phyloP scores from a whole-genome alignment of 768 basidiomycete genomes.

The Amanita phalloides region DNA sequence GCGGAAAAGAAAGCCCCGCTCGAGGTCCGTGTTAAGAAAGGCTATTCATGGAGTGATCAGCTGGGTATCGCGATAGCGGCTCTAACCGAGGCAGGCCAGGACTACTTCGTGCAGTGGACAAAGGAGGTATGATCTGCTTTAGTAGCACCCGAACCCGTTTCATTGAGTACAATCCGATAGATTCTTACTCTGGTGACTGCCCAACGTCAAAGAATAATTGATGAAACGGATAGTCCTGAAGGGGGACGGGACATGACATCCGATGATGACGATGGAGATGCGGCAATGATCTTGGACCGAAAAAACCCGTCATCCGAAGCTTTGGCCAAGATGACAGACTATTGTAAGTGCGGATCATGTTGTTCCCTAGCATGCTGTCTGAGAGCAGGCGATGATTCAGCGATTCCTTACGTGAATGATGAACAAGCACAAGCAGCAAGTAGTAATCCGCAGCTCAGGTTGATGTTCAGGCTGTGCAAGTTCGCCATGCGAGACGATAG shows the following conservation, averaged over 20 bases:
- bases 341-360: constrained; percentile 40
- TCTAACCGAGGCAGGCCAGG: constrained; percentile 56
- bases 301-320: constrained; percentile 60
- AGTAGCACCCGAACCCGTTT: not conserved
- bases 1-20: constrained; percentile 26
- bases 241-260: constrained; percentile 24
- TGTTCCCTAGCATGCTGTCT: not conserved
- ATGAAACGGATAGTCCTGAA: constrained; percentile 40
- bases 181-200: constrained; percentile 50
- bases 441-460: constrained; percentile 69
- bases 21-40: constrained; percentile 79
- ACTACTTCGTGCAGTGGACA: constrained; percentile 65
- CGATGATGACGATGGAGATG: constrained; percentile 23
- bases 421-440: constrained; percentile 70
- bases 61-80: constrained; percentile 76
- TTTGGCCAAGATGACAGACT: constrained; percentile 57
- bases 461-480: constrained; percentile 72
- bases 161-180: constrained; percentile 22
- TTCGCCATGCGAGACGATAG: constrained; percentile 63
- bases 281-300: constrained; percentile 14
- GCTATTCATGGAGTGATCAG: constrained; percentile 83
- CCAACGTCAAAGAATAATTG: constrained; percentile 48
- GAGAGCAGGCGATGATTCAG: constrained; percentile 25
- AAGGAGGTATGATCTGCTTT: constrained; percentile 42
- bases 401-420: constrained; percentile 65